Percentiles rank a stretch among this genome's conserved stretches.
Conservation (phyloP, 176 grass and related monocot genomes). For the Coix lacrymajobi region DNA sequence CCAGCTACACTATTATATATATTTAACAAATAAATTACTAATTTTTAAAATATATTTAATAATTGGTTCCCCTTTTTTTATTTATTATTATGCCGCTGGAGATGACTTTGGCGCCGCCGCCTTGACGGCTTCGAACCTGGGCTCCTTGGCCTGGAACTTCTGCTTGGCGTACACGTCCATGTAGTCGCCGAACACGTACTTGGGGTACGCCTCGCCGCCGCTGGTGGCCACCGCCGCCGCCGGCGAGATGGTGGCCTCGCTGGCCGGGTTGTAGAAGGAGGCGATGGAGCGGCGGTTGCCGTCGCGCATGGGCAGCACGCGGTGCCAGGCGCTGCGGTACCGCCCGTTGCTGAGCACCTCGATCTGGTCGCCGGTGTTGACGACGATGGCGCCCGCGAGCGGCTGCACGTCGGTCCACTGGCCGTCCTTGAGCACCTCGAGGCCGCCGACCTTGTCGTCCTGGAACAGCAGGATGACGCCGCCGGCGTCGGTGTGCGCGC, state of each 20-base stretch:
- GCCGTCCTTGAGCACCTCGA: slow-evolving; percentile 60
- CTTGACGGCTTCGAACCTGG: slow-evolving; percentile 45
- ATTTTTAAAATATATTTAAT: background rate
- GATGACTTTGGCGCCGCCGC: slow-evolving; percentile 6
- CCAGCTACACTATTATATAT: background rate
- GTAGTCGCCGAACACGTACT: slow-evolving; percentile 49
- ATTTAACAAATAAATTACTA: background rate
- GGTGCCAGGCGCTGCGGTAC: slow-evolving; percentile 75
- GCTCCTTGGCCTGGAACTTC: slow-evolving; percentile 54
- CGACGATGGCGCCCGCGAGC: slow-evolving; percentile 47
- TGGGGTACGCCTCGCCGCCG: slow-evolving; percentile 17
- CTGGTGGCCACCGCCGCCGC: background rate
- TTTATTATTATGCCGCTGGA: slow-evolving; percentile 7
- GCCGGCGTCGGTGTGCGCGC: slow-evolving; percentile 64
- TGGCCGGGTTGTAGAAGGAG: slow-evolving; percentile 58
- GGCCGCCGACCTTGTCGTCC: slow-evolving; percentile 53
- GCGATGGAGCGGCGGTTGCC: slow-evolving; percentile 61
- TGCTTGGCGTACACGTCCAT: slow-evolving; percentile 59
- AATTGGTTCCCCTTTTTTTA: background rate
- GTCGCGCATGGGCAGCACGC: slow-evolving; percentile 50
- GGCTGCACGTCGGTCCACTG: slow-evolving; percentile 61
- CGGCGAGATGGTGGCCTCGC: slow-evolving; percentile 36
- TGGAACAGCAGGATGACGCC: slow-evolving; percentile 72
- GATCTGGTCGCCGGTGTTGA: slow-evolving; percentile 71
- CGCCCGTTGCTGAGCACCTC: slow-evolving; percentile 60